Percentiles rank a stretch among this genome's conserved stretches.
phyloP scores from a whole-genome alignment of 345 rosid genomes.

The Eucalyptus urophylla region DNA sequence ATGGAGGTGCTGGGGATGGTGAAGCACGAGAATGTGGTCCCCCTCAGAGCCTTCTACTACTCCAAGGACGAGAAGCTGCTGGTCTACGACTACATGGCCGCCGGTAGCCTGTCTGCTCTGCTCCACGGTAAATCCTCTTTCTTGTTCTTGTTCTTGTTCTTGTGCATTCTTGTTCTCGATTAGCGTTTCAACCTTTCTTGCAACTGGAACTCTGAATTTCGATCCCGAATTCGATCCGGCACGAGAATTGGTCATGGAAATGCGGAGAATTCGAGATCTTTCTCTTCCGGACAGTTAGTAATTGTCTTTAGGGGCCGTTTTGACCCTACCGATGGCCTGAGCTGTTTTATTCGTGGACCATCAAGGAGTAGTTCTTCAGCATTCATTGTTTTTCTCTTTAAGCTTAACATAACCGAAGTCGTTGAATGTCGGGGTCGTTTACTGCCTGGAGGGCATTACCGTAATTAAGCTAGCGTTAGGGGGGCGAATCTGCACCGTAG shows the following conservation, averaged over 20 bases:
- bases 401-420: neutral
- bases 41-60: conserved; percentile 71
- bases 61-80: conserved; percentile 93
- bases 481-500: neutral
- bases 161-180: neutral
- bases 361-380: neutral
- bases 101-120: conserved; percentile 85
- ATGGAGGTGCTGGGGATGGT: conserved; percentile 68
- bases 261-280: neutral
- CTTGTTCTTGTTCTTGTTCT: neutral
- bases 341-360: neutral
- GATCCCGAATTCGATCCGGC: neutral
- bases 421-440: neutral
- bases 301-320: neutral
- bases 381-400: neutral
- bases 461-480: neutral
- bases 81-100: conserved; percentile 81
- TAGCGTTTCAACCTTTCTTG: neutral
- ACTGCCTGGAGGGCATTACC: neutral
- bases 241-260: neutral
- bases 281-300: neutral
- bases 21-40: conserved; percentile 75
- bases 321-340: neutral
- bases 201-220: neutral
- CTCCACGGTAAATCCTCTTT: conserved; percentile 59